These are phyloP conservation scores for Lipomyces chichibuensis DNA, from an alignment of 805 yeast species.

Conservation along the genomic window DNA sequence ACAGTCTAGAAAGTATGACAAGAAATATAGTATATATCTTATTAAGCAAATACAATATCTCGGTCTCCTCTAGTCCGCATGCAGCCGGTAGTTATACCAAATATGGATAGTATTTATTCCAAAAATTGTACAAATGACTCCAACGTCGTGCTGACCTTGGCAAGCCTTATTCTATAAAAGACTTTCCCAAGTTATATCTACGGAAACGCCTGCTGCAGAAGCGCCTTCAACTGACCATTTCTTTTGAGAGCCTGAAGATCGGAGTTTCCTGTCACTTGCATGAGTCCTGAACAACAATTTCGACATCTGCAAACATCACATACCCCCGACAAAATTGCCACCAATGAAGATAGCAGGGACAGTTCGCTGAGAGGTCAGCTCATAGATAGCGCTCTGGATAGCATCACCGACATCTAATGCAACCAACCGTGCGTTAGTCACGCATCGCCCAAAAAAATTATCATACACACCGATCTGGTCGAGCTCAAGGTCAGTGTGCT, in stretches of 20 bases:
- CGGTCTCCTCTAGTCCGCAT: background rate
- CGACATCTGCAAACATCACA: background rate
- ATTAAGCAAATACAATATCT: too few species aligned
- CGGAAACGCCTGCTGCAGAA: slow-evolving; percentile 38
- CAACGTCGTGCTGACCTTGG: background rate
- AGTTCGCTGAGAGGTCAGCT: slow-evolving; percentile 85
- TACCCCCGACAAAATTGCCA: slow-evolving; percentile 93
- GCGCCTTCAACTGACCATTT: slow-evolving; percentile 58
- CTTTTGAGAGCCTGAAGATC: slow-evolving; percentile 76
- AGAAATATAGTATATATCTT: background rate
- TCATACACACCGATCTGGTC: slow-evolving; percentile 36
- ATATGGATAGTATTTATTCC: background rate
- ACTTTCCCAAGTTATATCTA: background rate
- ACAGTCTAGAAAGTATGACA: background rate
- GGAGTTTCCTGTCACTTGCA: slow-evolving; percentile 53
- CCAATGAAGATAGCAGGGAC: slow-evolving; percentile 91
- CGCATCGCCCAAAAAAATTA: slow-evolving; percentile 5
- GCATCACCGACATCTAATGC: slow-evolving; percentile 67
- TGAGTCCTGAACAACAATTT: background rate
- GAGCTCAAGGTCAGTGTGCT: slow-evolving; percentile 48
- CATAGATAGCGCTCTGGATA: slow-evolving; percentile 74
- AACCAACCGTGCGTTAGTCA: background rate
- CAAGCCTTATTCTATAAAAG: background rate
- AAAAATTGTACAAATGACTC: background rate
- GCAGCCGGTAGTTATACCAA: background rate